phyloP scores from a whole-genome alignment of 2,329 filamentous ascomycete species.

The Colletotrichum lentis region DNA sequence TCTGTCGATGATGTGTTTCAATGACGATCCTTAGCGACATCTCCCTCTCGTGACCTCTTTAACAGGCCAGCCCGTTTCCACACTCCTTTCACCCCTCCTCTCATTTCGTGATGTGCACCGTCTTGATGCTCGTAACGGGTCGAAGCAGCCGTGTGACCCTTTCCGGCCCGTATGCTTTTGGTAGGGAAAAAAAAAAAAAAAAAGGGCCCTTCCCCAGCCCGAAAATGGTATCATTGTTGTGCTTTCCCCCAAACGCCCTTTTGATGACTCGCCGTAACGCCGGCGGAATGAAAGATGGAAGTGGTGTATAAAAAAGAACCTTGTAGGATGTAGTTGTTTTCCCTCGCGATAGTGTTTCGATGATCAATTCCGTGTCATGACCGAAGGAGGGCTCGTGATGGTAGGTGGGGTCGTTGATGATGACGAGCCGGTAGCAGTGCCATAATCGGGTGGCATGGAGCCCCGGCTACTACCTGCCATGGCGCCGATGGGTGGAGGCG shows the following conservation, averaged over 20 bases:
- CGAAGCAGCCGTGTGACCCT: background rate
- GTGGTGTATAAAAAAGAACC: background rate
- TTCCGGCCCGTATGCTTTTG: slow-evolving; percentile 5
- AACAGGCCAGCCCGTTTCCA: slow-evolving; percentile 11
- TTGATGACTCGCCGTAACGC: slow-evolving; percentile 24
- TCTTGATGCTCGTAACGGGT: slow-evolving; percentile 11
- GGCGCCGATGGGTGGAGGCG: slow-evolving; percentile 13
- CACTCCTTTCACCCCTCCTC: background rate
- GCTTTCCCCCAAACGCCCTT: slow-evolving; percentile 18
- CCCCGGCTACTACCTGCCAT: slow-evolving; percentile 13
- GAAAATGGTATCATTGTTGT: slow-evolving; percentile 35
- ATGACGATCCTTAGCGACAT: background rate
- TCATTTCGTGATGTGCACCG: background rate
- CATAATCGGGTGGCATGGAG: slow-evolving; percentile 30
- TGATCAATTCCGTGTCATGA: slow-evolving; percentile 17
- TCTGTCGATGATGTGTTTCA: background rate
- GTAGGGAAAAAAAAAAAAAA: background rate
- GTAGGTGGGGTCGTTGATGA: slow-evolving; percentile 22
- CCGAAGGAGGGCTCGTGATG: slow-evolving; percentile 25
- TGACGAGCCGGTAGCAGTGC: slow-evolving; percentile 27
- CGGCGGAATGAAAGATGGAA: slow-evolving; percentile 5
- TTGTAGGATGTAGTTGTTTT: background rate
- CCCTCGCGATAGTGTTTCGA: no score
- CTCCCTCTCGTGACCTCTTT: background rate
- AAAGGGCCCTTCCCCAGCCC: slow-evolving; percentile 3